phyloP scores from a whole-genome alignment of 2,329 filamentous ascomycete species.

The Tolypocladium tundrense region DNA sequence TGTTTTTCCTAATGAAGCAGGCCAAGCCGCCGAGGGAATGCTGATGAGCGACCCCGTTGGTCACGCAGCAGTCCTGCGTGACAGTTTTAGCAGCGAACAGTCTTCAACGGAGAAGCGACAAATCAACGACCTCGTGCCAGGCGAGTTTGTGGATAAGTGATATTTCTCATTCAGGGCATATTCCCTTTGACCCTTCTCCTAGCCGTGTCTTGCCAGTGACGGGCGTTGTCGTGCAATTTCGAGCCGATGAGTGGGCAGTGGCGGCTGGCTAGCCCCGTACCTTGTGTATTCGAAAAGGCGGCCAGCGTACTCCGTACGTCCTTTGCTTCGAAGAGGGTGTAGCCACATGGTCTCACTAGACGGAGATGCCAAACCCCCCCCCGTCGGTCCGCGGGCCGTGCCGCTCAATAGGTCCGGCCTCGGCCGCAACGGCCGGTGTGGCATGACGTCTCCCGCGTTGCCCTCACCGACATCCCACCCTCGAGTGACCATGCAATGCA shows the following conservation, averaged over 20 bases:
- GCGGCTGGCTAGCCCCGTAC: too few relatives aligned
- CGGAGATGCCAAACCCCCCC: not conserved
- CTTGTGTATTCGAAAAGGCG: not conserved
- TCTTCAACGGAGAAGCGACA: not conserved
- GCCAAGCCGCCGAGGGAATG: not conserved
- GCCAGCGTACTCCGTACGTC: not conserved
- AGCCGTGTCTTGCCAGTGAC: not conserved
- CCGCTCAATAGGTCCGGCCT: not conserved
- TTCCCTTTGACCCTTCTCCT: not conserved
- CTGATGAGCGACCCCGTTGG: not conserved
- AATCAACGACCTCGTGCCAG: not conserved
- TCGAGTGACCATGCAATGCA: not conserved
- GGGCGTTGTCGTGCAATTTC: not conserved
- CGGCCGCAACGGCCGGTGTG: not conserved
- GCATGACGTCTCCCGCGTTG: not conserved
- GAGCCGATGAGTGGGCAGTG: not conserved
- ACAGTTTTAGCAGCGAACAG: not conserved
- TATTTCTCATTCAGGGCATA: not conserved
- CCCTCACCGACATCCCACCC: not conserved
- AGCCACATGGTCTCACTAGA: not conserved
- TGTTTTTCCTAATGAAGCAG: not conserved
- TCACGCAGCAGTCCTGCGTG: not conserved
- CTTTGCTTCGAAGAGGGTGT: not conserved
- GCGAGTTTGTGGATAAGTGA: not conserved
- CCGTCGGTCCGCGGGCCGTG: not conserved